phyloP scores from a whole-genome alignment of 2,329 filamentous ascomycete species.

The Fusarium anguioides region DNA sequence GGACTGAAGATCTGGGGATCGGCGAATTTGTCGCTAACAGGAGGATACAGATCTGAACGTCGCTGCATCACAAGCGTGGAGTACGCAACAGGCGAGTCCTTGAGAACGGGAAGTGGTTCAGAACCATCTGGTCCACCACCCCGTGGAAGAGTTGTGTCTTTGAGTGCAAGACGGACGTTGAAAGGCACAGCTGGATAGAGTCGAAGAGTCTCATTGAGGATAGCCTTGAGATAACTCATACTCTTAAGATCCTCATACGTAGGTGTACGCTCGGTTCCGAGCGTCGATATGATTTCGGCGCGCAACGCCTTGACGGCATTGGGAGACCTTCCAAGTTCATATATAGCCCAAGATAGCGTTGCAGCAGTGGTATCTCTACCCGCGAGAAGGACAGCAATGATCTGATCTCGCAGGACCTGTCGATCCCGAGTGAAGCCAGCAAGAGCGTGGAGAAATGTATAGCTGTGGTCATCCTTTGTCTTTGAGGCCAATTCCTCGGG shows the following conservation, averaged over 20 bases:
- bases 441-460: slow-evolving; percentile 89
- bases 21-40: slow-evolving; percentile 57
- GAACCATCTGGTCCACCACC: slow-evolving; percentile 74
- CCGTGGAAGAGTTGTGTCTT: slow-evolving; percentile 78
- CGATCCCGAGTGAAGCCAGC: slow-evolving; percentile 80
- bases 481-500: slow-evolving; percentile 78
- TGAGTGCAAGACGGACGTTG: slow-evolving; percentile 78
- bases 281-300: slow-evolving; percentile 73
- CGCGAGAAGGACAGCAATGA: slow-evolving; percentile 84
- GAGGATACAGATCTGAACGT: slow-evolving; percentile 69
- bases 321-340: slow-evolving; percentile 81
- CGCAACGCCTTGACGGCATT: slow-evolving; percentile 75
- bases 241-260: slow-evolving; percentile 85
- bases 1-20: slow-evolving; percentile 67
- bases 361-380: slow-evolving; percentile 88
- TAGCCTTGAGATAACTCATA: slow-evolving; percentile 83
- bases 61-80: slow-evolving; percentile 79
- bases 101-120: slow-evolving; percentile 72
- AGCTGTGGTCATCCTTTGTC: slow-evolving; percentile 75
- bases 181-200: slow-evolving; percentile 83
- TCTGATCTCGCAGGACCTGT: slow-evolving; percentile 82
- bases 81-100: slow-evolving; percentile 74
- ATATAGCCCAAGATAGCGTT: slow-evolving; percentile 83
- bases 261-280: slow-evolving; percentile 72
- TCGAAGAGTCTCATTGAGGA: slow-evolving; percentile 81